Evolutionary conservation across 176 grass and related monocot species (phyloP).

Genomic region (Stipa capillata): DNA sequence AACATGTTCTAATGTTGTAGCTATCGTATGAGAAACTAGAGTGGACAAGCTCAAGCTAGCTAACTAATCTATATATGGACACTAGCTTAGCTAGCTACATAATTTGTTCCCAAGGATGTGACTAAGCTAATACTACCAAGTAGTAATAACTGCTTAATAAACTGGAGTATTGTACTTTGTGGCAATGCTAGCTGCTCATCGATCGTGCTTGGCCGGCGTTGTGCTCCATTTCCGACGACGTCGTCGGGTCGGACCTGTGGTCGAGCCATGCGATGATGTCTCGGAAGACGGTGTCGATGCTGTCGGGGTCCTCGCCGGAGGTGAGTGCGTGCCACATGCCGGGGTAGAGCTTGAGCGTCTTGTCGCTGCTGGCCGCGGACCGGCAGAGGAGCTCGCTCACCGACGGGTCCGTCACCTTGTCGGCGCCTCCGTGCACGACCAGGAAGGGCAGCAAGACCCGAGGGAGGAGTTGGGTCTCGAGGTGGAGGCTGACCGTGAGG

Average conservation of each 20-base stretch:
- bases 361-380: conserved; percentile 39
- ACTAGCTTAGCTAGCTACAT: no score
- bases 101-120: no score
- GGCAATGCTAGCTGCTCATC: no score
- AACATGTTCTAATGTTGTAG: no score
- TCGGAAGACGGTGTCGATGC: conserved; percentile 32
- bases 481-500: conserved; percentile 31
- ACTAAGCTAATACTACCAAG: no score
- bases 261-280: conserved; percentile 62
- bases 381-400: conserved; percentile 43
- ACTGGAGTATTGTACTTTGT: no score
- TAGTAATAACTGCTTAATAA: no score
- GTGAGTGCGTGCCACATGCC: conserved; percentile 85
- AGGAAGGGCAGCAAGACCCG: conserved; percentile 60
- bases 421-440: conserved; percentile 57
- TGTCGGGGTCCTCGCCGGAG: conserved; percentile 46
- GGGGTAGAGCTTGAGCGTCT: conserved; percentile 54
- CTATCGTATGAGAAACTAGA: no score
- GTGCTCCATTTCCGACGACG: no score
- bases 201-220: no score
- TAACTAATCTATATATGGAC: no score
- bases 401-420: conserved; percentile 57
- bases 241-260: not conserved
- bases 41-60: no score
- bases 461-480: conserved; percentile 23